Base-by-base conservation (phyloP, 1,284 basidiomycete species). In the Malassezia psittaci region DNA sequence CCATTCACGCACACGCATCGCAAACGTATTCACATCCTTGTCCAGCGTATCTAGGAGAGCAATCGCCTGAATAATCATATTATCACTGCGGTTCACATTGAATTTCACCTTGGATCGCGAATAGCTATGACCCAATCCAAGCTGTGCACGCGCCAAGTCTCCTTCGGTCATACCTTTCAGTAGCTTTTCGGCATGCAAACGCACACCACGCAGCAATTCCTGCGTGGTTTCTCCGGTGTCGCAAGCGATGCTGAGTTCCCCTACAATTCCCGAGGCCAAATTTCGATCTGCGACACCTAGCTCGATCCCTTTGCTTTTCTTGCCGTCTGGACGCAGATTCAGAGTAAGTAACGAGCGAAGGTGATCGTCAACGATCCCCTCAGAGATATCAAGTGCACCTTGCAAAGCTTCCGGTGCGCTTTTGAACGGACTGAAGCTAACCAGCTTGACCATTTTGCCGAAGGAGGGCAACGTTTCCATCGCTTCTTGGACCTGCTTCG, bases 61-160 rank as follows among this genome's bases (percentile, higher is more conserved):
- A 73, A 98, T 96, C 52, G 93, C 93, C 78, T 98, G 94, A 73
- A 98, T 98, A 79, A 99, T 98, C 93, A 99, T 99, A 81, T 98
- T 99, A 80, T 99, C 93, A 62, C 89, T 85, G 64, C 93, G 83
- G 83, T 98, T 96, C 66, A 96, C 93, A 80, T 98, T 98, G 84
- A 98, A 98, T 77, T 74, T 74, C 68, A 98, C 87, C 77, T 98
- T 98, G 57, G 91, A 87, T 65, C 93, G 86, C 33, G 90, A 96
- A 81, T 94, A 96, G 18, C 88, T 89, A 81, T 99, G 93, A 48
- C 93, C 93, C 47, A 98, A 82, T 77, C 93, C 93, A 65, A 99
- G 86, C 61, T 73, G 70, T 13, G 94, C 90, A 73, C 91, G 88
- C 57, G 80, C 83, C 60, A 96, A 81, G 80, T 98, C 94, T 64